Percentiles rank a stretch among this genome's conserved stretches.
Evolutionary conservation across 1,139 yeast species (phyloP).

Genomic region (Meyerozyma carpophila): DNA sequence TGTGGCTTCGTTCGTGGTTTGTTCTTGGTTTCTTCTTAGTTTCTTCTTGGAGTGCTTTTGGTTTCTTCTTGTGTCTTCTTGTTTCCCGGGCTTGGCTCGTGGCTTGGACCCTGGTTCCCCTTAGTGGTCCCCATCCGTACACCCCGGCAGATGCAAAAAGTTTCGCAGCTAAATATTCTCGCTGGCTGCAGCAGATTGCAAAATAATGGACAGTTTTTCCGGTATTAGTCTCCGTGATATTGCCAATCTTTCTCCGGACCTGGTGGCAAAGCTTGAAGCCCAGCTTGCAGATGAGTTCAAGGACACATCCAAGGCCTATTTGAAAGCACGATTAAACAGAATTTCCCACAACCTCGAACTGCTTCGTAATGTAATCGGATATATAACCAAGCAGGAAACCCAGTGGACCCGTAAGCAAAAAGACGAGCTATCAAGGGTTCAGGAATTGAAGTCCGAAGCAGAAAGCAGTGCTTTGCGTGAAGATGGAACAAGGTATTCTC

Average conservation of each 20-base stretch:
- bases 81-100: too few species aligned
- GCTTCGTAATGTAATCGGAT: background rate
- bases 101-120: background rate
- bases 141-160: background rate
- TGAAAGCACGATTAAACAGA: slow-evolving; percentile 27
- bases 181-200: background rate
- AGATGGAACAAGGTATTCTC: background rate
- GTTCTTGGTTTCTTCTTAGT: too few species aligned
- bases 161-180: background rate
- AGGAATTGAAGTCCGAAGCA: background rate
- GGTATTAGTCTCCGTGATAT: slow-evolving; percentile 8
- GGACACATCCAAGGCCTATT: slow-evolving; percentile 22
- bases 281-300: slow-evolving; percentile 28
- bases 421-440: background rate
- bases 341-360: slow-evolving; percentile 8
- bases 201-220: slow-evolving; percentile 3
- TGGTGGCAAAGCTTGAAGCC: slow-evolving; percentile 24
- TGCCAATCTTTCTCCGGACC: slow-evolving; percentile 21
- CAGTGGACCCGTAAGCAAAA: background rate
- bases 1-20: too few species aligned
- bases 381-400: background rate
- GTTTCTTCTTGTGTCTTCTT: too few species aligned
- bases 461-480: background rate
- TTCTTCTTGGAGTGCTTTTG: too few species aligned
- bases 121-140: background rate